Base-by-base conservation (phyloP, 2,329 filamentous ascomycete genomes). In the Magnaporthiopsis poae region DNA sequence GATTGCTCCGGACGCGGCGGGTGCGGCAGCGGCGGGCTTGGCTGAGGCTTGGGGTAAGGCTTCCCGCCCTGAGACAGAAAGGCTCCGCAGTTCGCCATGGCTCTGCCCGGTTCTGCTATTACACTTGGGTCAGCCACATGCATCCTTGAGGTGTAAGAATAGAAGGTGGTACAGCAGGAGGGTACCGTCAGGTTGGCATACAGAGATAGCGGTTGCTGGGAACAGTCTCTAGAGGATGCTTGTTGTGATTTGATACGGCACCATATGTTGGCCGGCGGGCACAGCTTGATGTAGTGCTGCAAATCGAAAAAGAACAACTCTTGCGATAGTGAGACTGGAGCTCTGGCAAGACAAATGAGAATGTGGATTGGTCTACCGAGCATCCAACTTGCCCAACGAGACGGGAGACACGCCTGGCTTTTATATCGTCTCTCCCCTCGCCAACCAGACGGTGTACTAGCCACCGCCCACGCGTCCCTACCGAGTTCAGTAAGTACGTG, bases 1-100 rank as follows among this genome's bases (percentile, higher is more conserved):
- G 65, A 35, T 12, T 52, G 31, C 46, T 69, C 66, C 5, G 68
- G 67, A 31, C 27, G 18, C 15, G 65, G 64, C 33, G 67, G 69
- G n/a, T 65, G 66, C 35, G 68, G 69, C 62, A 68, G 63, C 25
- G 69, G 69, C 65, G 69, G 69, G 7, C 64, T 66, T 5, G 69
- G 69, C 56, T 61, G 33, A 15, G 68, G 67, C 56, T 65, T 63
- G 46, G 67, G 63, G 18, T 46, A 61, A 15, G 66, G 64, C 59
- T 65, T 66, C 18, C 46, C 35, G 25, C n/a, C 64, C 59, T 21
- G 21, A 56, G 21, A 21, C 21, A 56, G 21, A 21, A 21, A 56
- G 46, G 21, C 18, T n/a, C 46, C 46, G n/a, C 21, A 56, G 46
- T 11, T 56, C 46, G 5, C n/a, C 46, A 56, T 56, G 46, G 46